These are phyloP conservation scores for Hypoxylon fuscum DNA, from an alignment of 495 filamentous ascomycete genomes.

Conservation along the genomic window DNA sequence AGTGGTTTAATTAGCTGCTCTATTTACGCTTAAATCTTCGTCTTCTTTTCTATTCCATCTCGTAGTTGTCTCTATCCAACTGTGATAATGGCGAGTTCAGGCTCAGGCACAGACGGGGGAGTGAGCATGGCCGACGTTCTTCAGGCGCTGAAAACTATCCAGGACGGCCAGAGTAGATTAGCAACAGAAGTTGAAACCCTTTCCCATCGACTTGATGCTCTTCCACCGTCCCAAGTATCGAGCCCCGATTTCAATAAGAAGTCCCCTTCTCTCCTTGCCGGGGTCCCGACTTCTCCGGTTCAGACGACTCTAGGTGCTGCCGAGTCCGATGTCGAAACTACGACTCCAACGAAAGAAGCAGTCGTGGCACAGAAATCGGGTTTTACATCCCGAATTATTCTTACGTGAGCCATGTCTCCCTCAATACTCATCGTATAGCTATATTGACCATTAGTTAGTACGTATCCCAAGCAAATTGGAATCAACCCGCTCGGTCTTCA, in stretches of 20 bases:
- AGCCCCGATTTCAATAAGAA: conserved; percentile 30
- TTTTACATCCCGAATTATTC: conserved; percentile 71
- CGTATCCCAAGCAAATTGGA: conserved; percentile 92
- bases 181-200: conserved; percentile 70
- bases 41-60: conserved; percentile 8
- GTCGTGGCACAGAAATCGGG: conserved; percentile 41
- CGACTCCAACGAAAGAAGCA: conserved; percentile 21
- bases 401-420: conserved; percentile 53
- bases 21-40: conserved; percentile 5
- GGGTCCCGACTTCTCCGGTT: conserved; percentile 20
- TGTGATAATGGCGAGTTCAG: conserved; percentile 40
- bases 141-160: conserved; percentile 59
- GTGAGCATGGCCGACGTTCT: conserved; percentile 61
- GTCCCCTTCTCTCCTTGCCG: conserved; percentile 23
- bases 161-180: conserved; percentile 66
- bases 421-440: conserved; percentile 10
- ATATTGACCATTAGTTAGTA: conserved; percentile 64
- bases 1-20: conserved; percentile 7
- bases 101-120: conserved; percentile 24
- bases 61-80: conserved; percentile 7
- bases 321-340: conserved; percentile 33
- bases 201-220: conserved; percentile 69
- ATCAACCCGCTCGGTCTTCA: conserved; percentile 89
- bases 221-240: conserved; percentile 49
- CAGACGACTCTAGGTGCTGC: conserved; percentile 22